A percentile compares a stretch with the other conserved stretches of the same genome.
These are phyloP conservation scores for cucumber (Cucumis sativus) DNA, from an alignment of 306 rosid species.

Conservation along the genomic window Cucumber_9930_V3 NC_026655.2:26635501-26636000, in stretches of 20 bases:
- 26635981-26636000: no score
- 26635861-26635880: no score
- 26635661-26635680: slow-evolving; percentile 85
- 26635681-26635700: neutral
- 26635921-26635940: no score
- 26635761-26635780: neutral
- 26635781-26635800: neutral
- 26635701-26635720: neutral
- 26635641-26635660: slow-evolving; percentile 58
- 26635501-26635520: slow-evolving; percentile 60
- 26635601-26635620: no score
- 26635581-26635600: neutral
- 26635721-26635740: neutral
- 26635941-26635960: no score
- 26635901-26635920: no score
- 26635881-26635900: no score
- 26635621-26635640: no score
- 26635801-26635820: neutral
- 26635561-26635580: neutral
- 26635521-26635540: neutral
- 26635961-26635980: no score
- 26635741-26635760: neutral
- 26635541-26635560: neutral
- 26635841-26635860: no score
- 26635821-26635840: no score